A percentile compares a stretch with the other conserved stretches of the same genome.
Evolutionary conservation across 495 filamentous ascomycete genomes (phyloP).

Genomic region (Neurospora hispaniola): DNA sequence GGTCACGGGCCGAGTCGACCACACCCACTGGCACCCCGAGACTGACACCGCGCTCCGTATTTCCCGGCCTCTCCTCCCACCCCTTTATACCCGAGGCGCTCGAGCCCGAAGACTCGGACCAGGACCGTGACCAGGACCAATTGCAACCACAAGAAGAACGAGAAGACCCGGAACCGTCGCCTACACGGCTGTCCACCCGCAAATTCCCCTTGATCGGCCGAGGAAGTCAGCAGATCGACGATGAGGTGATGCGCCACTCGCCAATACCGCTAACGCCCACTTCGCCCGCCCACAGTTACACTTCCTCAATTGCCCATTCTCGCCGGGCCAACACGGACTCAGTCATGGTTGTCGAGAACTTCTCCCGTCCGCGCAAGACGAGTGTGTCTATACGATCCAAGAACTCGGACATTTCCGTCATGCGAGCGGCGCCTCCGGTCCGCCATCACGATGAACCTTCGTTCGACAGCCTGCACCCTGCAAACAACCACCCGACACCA

Average conservation of each 20-base stretch:
- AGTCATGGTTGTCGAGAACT: slow-evolving; percentile 35
- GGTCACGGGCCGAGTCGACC: slow-evolving; percentile 19
- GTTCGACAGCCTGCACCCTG: slow-evolving; percentile 17
- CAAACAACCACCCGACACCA: slow-evolving; percentile 11
- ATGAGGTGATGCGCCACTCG: slow-evolving; percentile 4
- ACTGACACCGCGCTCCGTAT: slow-evolving; percentile 14
- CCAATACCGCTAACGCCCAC: slow-evolving; percentile 10
- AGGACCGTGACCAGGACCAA: not conserved
- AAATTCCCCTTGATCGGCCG: slow-evolving; percentile 15
- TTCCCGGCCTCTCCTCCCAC: slow-evolving; percentile 25
- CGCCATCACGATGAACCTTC: slow-evolving; percentile 20
- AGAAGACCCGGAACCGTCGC: slow-evolving; percentile 1
- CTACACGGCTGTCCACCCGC: not conserved
- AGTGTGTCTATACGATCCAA: slow-evolving; percentile 29
- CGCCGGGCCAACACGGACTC: slow-evolving; percentile 8
- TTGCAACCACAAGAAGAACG: not conserved
- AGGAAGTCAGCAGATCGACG: slow-evolving; percentile 17
- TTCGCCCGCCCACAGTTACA: slow-evolving; percentile 1
- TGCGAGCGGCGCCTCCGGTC: slow-evolving; percentile 15
- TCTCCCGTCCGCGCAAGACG: slow-evolving; percentile 40
- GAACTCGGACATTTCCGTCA: slow-evolving; percentile 23
- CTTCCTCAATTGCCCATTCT: not conserved
- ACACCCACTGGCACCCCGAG: slow-evolving; percentile 8
- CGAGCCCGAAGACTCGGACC: slow-evolving; percentile 5
- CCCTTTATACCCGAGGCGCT: slow-evolving; percentile 20